Percentiles rank a stretch among this genome's conserved stretches.
These are phyloP conservation scores for Arthrobotrys iridis DNA, from an alignment of 2,329 filamentous ascomycete genomes.

Conservation along the genomic window DNA sequence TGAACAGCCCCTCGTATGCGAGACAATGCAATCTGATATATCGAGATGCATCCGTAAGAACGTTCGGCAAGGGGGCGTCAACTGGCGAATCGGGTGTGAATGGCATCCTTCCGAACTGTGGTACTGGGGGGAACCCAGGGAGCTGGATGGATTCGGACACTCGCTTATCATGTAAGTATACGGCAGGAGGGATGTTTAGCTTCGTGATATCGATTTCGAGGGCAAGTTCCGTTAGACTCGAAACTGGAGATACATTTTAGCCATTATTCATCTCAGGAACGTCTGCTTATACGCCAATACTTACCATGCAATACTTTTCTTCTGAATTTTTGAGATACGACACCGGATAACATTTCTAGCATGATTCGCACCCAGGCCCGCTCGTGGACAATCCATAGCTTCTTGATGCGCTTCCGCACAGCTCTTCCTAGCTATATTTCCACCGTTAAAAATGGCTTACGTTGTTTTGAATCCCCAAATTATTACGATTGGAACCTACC, in stretches of 20 bases:
- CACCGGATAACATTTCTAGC: constrained; percentile 68
- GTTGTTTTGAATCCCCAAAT: background rate
- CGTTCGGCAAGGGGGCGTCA: constrained; percentile 64
- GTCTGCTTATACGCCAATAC: constrained; percentile 52
- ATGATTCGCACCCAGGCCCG: constrained; percentile 69
- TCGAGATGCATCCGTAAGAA: constrained; percentile 66
- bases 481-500: constrained; percentile 54
- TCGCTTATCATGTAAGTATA: constrained; percentile 68
- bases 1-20: constrained; percentile 66
- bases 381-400: constrained; percentile 69
- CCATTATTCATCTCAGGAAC: background rate
- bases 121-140: constrained; percentile 64
- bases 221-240: constrained; percentile 65
- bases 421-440: constrained; percentile 63
- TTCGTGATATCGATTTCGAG: constrained; percentile 66
- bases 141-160: constrained; percentile 59
- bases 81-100: constrained; percentile 61
- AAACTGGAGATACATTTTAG: constrained; percentile 61
- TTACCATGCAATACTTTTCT: constrained; percentile 68
- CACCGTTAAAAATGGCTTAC: background rate
- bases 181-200: constrained; percentile 67
- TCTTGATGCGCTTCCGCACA: constrained; percentile 68
- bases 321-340: constrained; percentile 69
- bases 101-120: constrained; percentile 64
- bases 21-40: constrained; percentile 66